Conservation (phyloP, 441 rosid genomes). For the Eutrema salsugineum region DNA sequence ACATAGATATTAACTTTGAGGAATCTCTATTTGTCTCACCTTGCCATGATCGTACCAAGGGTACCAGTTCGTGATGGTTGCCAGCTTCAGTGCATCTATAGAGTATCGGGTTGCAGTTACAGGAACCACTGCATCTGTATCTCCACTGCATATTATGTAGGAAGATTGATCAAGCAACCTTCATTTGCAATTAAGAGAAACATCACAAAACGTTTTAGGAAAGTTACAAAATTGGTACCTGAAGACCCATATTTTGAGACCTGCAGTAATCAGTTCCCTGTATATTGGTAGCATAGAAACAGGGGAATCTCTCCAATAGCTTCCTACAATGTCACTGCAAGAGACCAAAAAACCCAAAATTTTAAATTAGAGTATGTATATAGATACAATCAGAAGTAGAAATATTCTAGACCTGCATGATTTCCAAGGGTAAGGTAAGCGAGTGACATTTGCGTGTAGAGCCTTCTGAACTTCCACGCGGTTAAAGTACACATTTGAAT, state of each 20-base stretch:
- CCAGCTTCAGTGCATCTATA: slow-evolving; percentile 73
- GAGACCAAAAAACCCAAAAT: neutral
- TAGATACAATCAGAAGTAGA: neutral
- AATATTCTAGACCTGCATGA: slow-evolving; percentile 68
- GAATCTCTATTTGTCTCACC: slow-evolving; percentile 7
- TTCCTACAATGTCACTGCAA: slow-evolving; percentile 63
- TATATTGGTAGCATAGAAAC: slow-evolving; percentile 93
- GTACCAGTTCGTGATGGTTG: slow-evolving; percentile 73
- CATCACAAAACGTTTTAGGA: neutral
- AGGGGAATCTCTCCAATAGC: slow-evolving; percentile 83
- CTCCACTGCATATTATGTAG: slow-evolving; percentile 61
- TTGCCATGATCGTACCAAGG: slow-evolving; percentile 73
- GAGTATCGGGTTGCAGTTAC: slow-evolving; percentile 87
- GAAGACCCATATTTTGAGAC: slow-evolving; percentile 81
- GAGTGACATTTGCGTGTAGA: slow-evolving; percentile 81
- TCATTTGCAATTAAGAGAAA: neutral
- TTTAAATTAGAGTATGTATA: neutral
- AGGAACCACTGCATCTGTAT: slow-evolving; percentile 92
- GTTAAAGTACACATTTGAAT: slow-evolving; percentile 72
- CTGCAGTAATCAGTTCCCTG: slow-evolving; percentile 77
- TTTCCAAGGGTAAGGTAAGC: slow-evolving; percentile 69
- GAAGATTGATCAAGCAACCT: slow-evolving; percentile 12
- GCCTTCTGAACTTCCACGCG: slow-evolving; percentile 81
- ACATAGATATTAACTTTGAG: slow-evolving; percentile 7
- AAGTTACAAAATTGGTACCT: slow-evolving; percentile 40